Base-by-base conservation (phyloP, 2,329 filamentous ascomycete species). In the Peltaster fructicola region DNA sequence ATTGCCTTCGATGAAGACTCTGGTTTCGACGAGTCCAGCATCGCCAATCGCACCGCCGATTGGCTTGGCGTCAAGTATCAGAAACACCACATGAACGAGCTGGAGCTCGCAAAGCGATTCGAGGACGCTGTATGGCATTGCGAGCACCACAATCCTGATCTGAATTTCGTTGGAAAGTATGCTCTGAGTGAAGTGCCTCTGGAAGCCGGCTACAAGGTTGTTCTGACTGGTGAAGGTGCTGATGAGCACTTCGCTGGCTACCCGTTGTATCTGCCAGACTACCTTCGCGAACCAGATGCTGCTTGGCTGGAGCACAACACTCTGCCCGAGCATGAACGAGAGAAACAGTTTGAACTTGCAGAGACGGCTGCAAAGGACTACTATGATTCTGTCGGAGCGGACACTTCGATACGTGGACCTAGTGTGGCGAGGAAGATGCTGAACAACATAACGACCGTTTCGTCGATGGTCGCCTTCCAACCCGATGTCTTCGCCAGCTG, bases 161-260 rank as follows among this genome's bases (percentile, higher is more conserved):
- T 68, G 15, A 65, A 66, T 36, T 55, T 45, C 14, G 52, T 68
- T 9, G 62, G 54, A 14, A 64, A 63, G 31, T 59, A 54, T 30
- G 52, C 53, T n/a, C 48, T 68, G 3, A 60, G 60, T 1, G 51
- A 52, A 14, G 35, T 59, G 1, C 51, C 57, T 1, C 51, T 45
- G 8, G 45, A 58, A 18, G 42, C 52, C 7, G 62, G 61, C 6
- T 52, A 60, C 39, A 64, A 64, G 30, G 63, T 67, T 4, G 56
- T 69, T 3, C 44, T 69, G 4, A 65, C 61, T 0, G 56, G 54
- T 17, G 41, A 41, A 25, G 40, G 39, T 11, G 39, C 39, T 6
- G 64, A 68, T 31, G 64, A 68, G 44, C 51, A 58, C 24, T 68
- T 68, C 37, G 56, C 48, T 2, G 65, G 65, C 15, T 69, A 68